Conservation (phyloP, 345 rosid genomes). For the Boechera stricta region DNA sequence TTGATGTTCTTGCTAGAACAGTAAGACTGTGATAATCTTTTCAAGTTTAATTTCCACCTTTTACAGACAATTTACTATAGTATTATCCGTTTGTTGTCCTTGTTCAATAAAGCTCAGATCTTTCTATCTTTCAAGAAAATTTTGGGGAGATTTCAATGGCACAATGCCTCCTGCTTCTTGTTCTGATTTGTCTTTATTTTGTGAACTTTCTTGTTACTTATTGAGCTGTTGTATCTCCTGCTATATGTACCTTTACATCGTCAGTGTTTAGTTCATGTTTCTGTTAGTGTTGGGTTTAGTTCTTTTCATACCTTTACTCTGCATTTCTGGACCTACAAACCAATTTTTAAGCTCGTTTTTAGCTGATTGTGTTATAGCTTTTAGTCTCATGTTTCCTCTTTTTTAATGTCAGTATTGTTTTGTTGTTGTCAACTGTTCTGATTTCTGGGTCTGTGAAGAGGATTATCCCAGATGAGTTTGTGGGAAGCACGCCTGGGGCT, state of each 20-base stretch:
- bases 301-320: neutral
- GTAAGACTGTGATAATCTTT: too few relatives aligned
- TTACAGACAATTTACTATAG: too few relatives aligned
- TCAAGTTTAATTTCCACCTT: too few relatives aligned
- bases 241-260: neutral
- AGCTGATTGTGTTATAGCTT: neutral
- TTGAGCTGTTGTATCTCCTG: conserved; percentile 2
- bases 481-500: conserved; percentile 3
- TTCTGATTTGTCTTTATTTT: neutral
- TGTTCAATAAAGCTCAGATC: conserved; percentile 4
- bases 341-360: neutral
- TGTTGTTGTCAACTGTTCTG: conserved; percentile 26
- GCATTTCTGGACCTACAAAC: neutral
- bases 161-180: neutral
- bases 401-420: neutral
- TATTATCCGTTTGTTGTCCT: neutral
- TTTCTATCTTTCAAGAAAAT: neutral
- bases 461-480: conserved; percentile 34
- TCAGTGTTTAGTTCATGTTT: neutral
- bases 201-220: neutral
- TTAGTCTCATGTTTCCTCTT: conserved; percentile 7
- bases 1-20: too few relatives aligned
- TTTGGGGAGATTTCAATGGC: neutral
- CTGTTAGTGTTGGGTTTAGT: neutral
- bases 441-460: conserved; percentile 31